These are phyloP conservation scores for Cladophialophora yegresii DNA, from an alignment of 2,329 filamentous ascomycete species.

Conservation along the genomic window DNA sequence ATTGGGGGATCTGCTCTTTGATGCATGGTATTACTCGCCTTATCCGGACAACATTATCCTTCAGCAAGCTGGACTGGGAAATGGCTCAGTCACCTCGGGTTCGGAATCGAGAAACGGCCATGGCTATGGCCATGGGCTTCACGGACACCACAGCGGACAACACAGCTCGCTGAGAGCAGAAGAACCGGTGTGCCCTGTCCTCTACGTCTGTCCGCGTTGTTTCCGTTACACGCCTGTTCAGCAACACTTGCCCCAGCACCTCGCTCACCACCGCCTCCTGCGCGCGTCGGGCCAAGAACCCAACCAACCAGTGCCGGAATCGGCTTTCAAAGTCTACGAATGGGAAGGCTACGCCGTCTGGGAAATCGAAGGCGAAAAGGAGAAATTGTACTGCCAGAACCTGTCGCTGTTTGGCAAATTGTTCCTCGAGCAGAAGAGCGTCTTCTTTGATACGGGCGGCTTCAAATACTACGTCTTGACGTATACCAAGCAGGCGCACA, in stretches of 20 bases:
- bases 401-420: constrained; percentile 94
- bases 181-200: constrained; percentile 19
- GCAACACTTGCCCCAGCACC: constrained; percentile 45
- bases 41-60: constrained; percentile 65
- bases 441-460: constrained; percentile 93
- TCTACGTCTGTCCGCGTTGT: constrained; percentile 77
- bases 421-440: constrained; percentile 96
- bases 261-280: constrained; percentile 53
- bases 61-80: constrained; percentile 28
- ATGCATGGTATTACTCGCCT: constrained; percentile 90
- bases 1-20: constrained; percentile 78
- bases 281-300: constrained; percentile 22
- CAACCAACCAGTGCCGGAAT: constrained; percentile 47
- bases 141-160: not conserved
- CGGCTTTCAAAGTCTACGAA: constrained; percentile 75
- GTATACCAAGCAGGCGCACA: constrained; percentile 53
- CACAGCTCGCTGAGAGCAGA: constrained; percentile 8
- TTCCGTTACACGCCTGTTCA: constrained; percentile 76
- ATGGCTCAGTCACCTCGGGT: constrained; percentile 38
- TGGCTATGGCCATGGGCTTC: not conserved
- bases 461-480: constrained; percentile 95
- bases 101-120: constrained; percentile 38
- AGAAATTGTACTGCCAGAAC: constrained; percentile 91
- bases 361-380: constrained; percentile 86
- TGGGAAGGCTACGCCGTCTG: constrained; percentile 81